Conservation (phyloP, 305 asterid species). For the Fraxinus xanthoxyloides region DNA sequence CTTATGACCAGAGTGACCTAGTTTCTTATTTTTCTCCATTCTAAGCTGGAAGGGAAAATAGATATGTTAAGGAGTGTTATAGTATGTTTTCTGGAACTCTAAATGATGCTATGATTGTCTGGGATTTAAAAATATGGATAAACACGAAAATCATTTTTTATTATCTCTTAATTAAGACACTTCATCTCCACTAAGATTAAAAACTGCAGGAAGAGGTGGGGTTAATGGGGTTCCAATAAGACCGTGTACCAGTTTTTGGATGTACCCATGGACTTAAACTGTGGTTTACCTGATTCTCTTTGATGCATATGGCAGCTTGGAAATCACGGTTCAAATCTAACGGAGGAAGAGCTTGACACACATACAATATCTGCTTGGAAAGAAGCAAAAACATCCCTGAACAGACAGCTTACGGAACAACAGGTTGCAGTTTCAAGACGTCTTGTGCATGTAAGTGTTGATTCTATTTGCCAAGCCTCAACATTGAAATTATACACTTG, state of each 20-base stretch:
- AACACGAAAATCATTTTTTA: background rate
- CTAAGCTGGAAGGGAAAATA: background rate
- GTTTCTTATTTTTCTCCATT: background rate
- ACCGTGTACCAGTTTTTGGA: background rate
- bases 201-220: background rate
- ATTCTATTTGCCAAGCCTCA: constrained; percentile 1
- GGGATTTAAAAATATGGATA: background rate
- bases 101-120: background rate
- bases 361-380: constrained; percentile 99
- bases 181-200: background rate
- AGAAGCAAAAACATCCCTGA: constrained; percentile 66
- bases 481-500: constrained; percentile 2
- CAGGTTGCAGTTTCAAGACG: constrained; percentile 48
- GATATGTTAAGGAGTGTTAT: background rate
- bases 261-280: background rate
- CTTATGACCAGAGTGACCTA: background rate
- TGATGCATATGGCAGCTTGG: constrained; percentile 68
- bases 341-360: constrained; percentile 97
- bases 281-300: constrained; percentile 14
- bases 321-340: constrained; percentile 77
- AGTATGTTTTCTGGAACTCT: background rate
- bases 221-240: background rate
- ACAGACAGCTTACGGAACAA: constrained; percentile 55
- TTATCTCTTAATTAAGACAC: background rate
- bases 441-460: constrained; percentile 71